These are phyloP conservation scores for Penicillium sclerotigenum DNA, from an alignment of 2,329 filamentous ascomycete species.

Conservation along the genomic window DNA sequence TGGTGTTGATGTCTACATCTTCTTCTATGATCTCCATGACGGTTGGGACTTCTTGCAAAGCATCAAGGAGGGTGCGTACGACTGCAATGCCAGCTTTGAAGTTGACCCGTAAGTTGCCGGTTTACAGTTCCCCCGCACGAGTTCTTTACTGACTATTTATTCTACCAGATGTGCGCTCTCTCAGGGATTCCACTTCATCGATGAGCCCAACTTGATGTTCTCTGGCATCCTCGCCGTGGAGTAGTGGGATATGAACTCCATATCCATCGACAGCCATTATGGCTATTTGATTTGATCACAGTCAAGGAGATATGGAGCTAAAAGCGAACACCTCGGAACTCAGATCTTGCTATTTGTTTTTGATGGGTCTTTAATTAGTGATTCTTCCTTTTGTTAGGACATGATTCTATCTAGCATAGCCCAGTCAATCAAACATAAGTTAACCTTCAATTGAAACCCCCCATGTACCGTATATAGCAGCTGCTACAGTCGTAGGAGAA, in stretches of 20 bases:
- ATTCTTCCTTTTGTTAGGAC: neutral
- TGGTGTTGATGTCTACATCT: neutral
- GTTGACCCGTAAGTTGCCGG: constrained; percentile 12
- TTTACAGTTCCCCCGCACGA: neutral
- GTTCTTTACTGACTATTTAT: neutral
- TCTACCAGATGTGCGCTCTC: neutral
- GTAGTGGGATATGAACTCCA: neutral
- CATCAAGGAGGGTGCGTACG: constrained; percentile 4
- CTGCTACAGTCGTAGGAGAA: neutral
- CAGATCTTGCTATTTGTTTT: neutral
- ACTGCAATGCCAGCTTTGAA: constrained; percentile 7
- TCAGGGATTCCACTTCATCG: constrained; percentile 1
- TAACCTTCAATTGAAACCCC: neutral
- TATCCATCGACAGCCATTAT: neutral
- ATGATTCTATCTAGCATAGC: neutral
- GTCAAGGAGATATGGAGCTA: neutral
- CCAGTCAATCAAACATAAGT: neutral
- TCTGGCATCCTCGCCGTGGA: neutral
- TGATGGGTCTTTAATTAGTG: neutral
- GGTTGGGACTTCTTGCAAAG: constrained; percentile 5
- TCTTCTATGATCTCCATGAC: constrained; percentile 11
- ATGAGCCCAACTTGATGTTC: constrained; percentile 6
- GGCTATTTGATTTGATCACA: neutral
- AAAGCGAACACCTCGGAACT: neutral
- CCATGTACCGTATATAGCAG: neutral